Base-by-base conservation (phyloP, 2,329 filamentous ascomycete genomes). In the Ophiostoma piceae region DNA sequence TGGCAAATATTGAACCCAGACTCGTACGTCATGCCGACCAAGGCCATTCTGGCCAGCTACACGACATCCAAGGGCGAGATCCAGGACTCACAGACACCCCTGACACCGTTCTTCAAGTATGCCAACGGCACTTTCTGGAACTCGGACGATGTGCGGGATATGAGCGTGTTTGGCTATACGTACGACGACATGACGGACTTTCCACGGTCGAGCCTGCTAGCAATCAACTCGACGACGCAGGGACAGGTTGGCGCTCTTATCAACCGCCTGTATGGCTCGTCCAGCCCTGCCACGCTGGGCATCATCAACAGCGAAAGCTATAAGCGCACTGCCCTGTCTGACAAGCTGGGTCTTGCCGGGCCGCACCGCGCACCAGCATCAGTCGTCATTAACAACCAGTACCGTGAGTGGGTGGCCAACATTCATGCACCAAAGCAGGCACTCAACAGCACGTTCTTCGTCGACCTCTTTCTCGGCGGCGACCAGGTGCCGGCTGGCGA, bases 1-100 rank as follows among this genome's bases (percentile, higher is more conserved):
- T 95, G 91, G 91, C 91, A 95, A 79, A 82, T 84, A 0, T 78
- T 95, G 16, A 85, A 95, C 73, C 90, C 90, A 0, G 80, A 87
- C 26, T 85, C 85, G 37, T 94, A 88, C 80, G 84, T 92, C 5
- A 79, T 82, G 29, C 84, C 88, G 0, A 83, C 85, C 72, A 74
- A 80, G 7, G 85, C 82, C 68, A 79, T 78, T n/a, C 84, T 83
- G 51, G 82, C 83, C 14, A 90, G 88, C 1, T 93, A 87, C 74
- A 89, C 87, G 0, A 86, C 84, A 7, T 75, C 82, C 1, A 79
- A 80, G 11, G 87, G 87, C 0, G 80, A 84, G 1, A 78, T 84
- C 0, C 83, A 88, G 74, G 83, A 87, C 71, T 79, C 81, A 0
- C 80, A 81, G 69, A 88, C 88, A 12, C 78, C 86, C 0, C 80